Base-by-base conservation (phyloP, 1,284 basidiomycete species). In the Puccinia coronata region DNA sequence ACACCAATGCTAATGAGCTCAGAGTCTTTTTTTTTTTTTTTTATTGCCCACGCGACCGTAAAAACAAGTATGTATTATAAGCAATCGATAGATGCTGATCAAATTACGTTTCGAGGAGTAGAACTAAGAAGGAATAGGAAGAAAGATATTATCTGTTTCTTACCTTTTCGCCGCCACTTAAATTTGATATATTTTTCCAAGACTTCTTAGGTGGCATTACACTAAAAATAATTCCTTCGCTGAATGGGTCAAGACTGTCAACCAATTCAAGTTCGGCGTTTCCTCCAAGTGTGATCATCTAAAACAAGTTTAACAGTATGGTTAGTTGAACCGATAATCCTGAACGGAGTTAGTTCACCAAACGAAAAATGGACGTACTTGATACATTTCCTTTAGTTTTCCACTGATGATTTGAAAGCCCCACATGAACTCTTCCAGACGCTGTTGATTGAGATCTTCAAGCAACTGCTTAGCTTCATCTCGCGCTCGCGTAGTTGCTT, bases 181-280 rank as follows among this genome's bases (percentile, higher is more conserved):
- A 87, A 87, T 99, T 98, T 39, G 94, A 96, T 77, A 99, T 99
- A 61, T 83, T 82, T 86, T 94, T 94, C 96, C 96, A 98, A 85
- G 93, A 96, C 90, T 98, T 99, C 89, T 99, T 99, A 0, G 97
- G 97, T 5, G 97, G 96, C 96, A 99, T 99, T 83, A 99, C 95
- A 84, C 93, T 95, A 88, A 97, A 98, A 83, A 96, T 93, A 87
- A 97, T 96, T 31, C 96, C 96, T 86, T 98, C 96, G 0, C 94
- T 94, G 89, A 99, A 99, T 0, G 96, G 97, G 87, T 99, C 97
- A 90, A 98, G 92, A 84, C 92, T 96, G 86, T 99, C 97, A 53
- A 98, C 96, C 61, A 98, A 88, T 86, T 99, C 97, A 20, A 99
- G 90, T 87, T 99, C 97, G 28, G 97, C 97, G 85, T 99, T 98